Evolutionary conservation across 495 filamentous ascomycete genomes (phyloP), one percentile per base, ranked within the genome.

Genomic region (Xylaria acuta): DNA sequence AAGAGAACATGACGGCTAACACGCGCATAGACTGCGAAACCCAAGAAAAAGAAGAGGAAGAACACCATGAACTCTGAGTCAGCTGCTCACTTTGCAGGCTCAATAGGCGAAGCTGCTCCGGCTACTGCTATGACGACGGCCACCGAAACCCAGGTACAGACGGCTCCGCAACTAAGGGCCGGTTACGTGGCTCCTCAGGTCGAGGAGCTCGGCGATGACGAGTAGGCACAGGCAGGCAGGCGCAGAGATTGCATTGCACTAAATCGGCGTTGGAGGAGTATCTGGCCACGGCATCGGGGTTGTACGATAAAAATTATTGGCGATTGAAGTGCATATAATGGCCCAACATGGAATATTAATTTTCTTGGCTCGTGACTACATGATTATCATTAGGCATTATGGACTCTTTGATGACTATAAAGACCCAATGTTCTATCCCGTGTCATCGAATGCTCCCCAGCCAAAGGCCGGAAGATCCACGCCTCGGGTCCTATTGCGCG

Each of bases 201-300:
- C 8, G 91, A 93, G 78, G 91, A 93, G 74, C 84, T 88, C 9
- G 87, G 85, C 47, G 90, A 92, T 74, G 91, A 91, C 77, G 84
- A 84, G 76, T 83, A 66, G 69, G 38, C 22, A 20, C n/a, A 64
- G 60, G 60, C n/a, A 64, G 60, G 60, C 38, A 43, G 60, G 62
- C 22, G 38, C 22, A 27, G 53, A 27, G 40, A 59, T 59, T 59
- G 51, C 62, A 72, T 72, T 60, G 68, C 38, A 72, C 34, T 43
- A 54, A 32, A 64, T 59, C 62, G 70, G 70, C 70, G 70, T 72
- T 72, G 36, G 62, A 27, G 62, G 62, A 47, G 38, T n/a, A 62
- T 45, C 40, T 45, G 56, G 41, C 58, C 36, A 41, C 18, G 18
- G 49, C 34, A 40, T 43, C 4, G 27, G 38, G 49, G 34, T 14